Conservation (phyloP, 2,329 filamentous ascomycete genomes). For the Botrytis porri region DNA sequence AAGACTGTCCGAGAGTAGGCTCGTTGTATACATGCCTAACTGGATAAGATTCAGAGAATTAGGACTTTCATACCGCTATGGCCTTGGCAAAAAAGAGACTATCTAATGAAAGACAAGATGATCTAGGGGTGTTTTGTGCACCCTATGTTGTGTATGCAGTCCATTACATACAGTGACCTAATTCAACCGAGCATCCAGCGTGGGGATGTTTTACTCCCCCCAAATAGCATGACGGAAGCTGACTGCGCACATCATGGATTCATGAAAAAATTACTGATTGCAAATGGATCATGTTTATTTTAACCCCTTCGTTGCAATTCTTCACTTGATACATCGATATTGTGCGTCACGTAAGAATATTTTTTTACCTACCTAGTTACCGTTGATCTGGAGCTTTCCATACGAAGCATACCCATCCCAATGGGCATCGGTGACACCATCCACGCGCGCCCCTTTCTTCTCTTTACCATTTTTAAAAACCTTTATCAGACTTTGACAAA, state of each 20-base stretch:
- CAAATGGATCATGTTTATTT: not conserved
- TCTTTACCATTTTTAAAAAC: slow-evolving; percentile 15
- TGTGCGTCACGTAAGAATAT: not conserved
- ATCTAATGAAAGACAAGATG: slow-evolving; percentile 16
- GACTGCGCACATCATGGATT: slow-evolving; percentile 1
- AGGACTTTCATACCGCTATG: slow-evolving; percentile 3
- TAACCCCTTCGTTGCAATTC: not conserved
- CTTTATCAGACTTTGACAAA: slow-evolving; percentile 9
- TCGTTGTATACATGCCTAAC: slow-evolving; percentile 2
- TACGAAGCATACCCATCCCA: not conserved
- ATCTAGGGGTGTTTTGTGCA: slow-evolving; percentile 9
- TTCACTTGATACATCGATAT: not conserved
- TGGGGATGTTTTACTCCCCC: not conserved
- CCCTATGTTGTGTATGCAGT: slow-evolving; percentile 19
- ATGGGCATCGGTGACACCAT: slow-evolving; percentile 3
- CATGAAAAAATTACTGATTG: not conserved
- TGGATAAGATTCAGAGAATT: slow-evolving; percentile 8
- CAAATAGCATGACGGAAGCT: not conserved
- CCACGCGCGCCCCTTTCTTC: slow-evolving; percentile 18
- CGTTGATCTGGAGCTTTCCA: not conserved
- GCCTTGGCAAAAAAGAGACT: slow-evolving; percentile 12
- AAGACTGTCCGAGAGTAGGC: slow-evolving; percentile 18
- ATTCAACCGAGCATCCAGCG: slow-evolving; percentile 13
- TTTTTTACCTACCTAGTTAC: not conserved
- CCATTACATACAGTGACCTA: slow-evolving; percentile 11